Base-by-base conservation (phyloP, 2,329 filamentous ascomycete species). In the Nothophoma quercina region DNA sequence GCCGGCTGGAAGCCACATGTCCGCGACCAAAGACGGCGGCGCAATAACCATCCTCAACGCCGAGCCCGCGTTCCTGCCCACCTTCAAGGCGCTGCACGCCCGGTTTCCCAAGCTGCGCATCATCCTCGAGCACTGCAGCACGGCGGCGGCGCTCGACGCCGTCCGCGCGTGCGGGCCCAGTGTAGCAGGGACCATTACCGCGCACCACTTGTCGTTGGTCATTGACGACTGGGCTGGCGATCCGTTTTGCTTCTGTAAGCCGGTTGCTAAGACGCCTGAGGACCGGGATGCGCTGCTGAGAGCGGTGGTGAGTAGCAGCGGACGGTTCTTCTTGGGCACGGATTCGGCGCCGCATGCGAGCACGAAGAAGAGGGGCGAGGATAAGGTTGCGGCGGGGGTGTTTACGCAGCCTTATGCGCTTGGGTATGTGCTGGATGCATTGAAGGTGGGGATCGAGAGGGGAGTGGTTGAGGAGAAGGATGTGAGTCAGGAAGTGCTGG, bases 91-190 rank as follows among this genome's bases (percentile, higher is more conserved):
- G 15, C 83, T 98, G 2, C 90, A 96, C 67, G 75, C 82, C 18
- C 80, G 80, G 21, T 97, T 96, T 73, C 93, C 93, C 1, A 79
- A 82, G 16, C 80, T 96, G 33, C 83, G 80, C 42, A 82, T 83
- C 57, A 78, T 83, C 51, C 78, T 95, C 38, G 90, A 97, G 78
- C 93, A 97, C 77, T 96, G 91, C 80, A 93, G 91, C 9, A 96
- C 91, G 1, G 87, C 86, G 1, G 90, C 89, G 1, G 93, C 92
- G 0, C 80, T 96, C 4, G 85, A 89, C 58, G 87, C 91, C 1
- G 93, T 97, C 28, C 82, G 83, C 59, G 79, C 84, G 12, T 96
- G 91, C 67, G 91, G 91, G 0, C 83, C 87, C 15, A 89, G 84
- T 3, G 93, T 97, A 19, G 88, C 84, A 0, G 88, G 83, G 4